Conservation (phyloP, 1,284 basidiomycete species). For the Cryptococcus sp. region DNA sequence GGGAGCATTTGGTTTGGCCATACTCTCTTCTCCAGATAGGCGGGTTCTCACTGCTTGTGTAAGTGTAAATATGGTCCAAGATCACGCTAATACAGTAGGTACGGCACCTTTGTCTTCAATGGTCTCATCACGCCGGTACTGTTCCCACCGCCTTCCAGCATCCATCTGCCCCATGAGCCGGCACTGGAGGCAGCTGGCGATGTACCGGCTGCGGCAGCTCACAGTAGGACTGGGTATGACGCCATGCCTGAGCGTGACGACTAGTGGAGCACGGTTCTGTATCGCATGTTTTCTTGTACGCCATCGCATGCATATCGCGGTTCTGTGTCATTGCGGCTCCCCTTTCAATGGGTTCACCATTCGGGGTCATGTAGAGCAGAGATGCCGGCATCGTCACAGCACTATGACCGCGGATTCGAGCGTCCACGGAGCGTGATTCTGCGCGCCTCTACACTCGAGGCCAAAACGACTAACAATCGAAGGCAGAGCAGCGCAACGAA, state of each 20-base stretch:
- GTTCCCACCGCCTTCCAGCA: constrained; percentile 35
- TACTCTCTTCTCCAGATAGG: constrained; percentile 81
- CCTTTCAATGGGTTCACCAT: no score
- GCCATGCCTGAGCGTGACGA: constrained; percentile 20
- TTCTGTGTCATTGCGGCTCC: neutral
- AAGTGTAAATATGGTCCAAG: constrained; percentile 11
- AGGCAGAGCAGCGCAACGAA: no score
- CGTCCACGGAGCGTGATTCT: no score
- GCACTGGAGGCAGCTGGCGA: constrained; percentile 42
- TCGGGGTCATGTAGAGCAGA: no score
- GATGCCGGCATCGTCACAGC: no score
- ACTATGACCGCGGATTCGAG: no score
- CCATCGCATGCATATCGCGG: neutral
- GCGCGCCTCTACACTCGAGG: no score
- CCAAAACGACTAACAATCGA: no score
- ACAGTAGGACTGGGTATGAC: constrained; percentile 44
- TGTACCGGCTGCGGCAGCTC: constrained; percentile 34
- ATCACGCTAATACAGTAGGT: constrained; percentile 26
- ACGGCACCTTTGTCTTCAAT: constrained; percentile 64
- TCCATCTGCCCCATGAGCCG: constrained; percentile 45
- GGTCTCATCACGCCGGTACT: constrained; percentile 70
- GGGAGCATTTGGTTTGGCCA: constrained; percentile 85
- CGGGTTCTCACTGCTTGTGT: constrained; percentile 90
- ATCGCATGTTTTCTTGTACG: no score
- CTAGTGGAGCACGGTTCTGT: no score